Evolutionary conservation across 176 grass and related monocot species (phyloP).

Genomic region (Avena atlantica): DNA sequence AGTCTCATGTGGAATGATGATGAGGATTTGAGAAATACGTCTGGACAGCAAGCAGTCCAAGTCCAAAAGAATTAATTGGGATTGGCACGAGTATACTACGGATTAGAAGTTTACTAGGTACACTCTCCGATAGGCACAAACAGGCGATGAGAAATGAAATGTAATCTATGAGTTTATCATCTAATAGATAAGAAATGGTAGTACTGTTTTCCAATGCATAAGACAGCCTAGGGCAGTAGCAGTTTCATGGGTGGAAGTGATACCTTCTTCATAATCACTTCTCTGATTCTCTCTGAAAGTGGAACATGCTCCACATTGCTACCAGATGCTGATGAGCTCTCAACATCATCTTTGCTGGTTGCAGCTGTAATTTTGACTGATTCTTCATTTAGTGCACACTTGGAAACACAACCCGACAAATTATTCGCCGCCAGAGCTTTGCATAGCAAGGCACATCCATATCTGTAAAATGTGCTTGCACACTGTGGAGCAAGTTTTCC

Average conservation of each 20-base stretch:
- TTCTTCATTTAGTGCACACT: slow-evolving; percentile 48
- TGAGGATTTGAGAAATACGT: neutral
- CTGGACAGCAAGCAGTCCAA: neutral
- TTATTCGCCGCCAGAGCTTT: slow-evolving; percentile 78
- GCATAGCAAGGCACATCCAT: slow-evolving; percentile 72
- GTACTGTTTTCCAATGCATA: neutral
- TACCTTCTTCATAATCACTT: slow-evolving; percentile 22
- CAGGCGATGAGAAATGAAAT: neutral
- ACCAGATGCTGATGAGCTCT: slow-evolving; percentile 48
- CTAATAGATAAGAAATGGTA: neutral
- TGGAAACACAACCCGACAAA: slow-evolving; percentile 68
- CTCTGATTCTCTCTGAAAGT: slow-evolving; percentile 33
- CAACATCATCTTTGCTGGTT: slow-evolving; percentile 42
- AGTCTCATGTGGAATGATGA: neutral
- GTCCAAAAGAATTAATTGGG: slow-evolving; percentile 18
- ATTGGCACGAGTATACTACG: neutral
- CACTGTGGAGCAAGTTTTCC: slow-evolving; percentile 83
- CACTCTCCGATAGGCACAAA: neutral
- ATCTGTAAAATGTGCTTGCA: slow-evolving; percentile 76
- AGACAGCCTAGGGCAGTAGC: neutral
- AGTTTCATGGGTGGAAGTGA: neutral
- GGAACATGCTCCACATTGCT: slow-evolving; percentile 49
- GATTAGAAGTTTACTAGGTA: neutral
- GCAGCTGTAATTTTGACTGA: slow-evolving; percentile 30
- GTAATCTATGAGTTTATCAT: neutral